Conservation (phyloP, 78 protist species). For the Guillardia theta region DNA sequence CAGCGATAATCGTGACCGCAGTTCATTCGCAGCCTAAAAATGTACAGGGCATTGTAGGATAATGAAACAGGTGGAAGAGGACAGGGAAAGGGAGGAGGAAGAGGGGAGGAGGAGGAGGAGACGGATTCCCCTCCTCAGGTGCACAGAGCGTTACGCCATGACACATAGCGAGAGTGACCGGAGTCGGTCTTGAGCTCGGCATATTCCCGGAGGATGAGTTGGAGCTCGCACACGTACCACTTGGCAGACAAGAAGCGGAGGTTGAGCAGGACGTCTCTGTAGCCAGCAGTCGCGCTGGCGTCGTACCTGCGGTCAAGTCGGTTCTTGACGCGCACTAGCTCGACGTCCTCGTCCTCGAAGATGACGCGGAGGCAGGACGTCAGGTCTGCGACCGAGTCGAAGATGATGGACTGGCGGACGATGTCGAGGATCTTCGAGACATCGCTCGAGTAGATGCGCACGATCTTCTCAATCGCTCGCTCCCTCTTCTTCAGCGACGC, state of each 20-base stretch:
- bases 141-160: not conserved
- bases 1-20: too few species aligned
- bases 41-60: too few species aligned
- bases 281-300: not conserved
- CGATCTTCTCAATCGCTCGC: too few species aligned
- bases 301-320: not conserved
- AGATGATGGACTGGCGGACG: too few species aligned
- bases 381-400: too few species aligned
- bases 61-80: too few species aligned
- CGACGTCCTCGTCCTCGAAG: not conserved
- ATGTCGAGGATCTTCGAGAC: too few species aligned
- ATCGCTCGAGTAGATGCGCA: too few species aligned
- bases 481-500: too few species aligned
- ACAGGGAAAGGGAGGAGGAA: too few species aligned
- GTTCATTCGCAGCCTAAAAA: too few species aligned
- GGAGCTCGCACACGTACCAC: conserved; percentile 26
- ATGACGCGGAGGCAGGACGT: not conserved
- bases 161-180: not conserved
- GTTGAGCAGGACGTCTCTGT: not conserved
- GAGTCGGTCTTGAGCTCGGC: not conserved
- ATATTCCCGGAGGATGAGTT: not conserved
- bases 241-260: not conserved
- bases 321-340: not conserved
- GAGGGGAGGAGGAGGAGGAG: too few species aligned
- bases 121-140: not conserved